A percentile compares a stretch with the other conserved stretches of the same genome.
Evolutionary conservation across 2,329 filamentous ascomycete species (phyloP).

Genomic region (Penicillium sp.): DNA sequence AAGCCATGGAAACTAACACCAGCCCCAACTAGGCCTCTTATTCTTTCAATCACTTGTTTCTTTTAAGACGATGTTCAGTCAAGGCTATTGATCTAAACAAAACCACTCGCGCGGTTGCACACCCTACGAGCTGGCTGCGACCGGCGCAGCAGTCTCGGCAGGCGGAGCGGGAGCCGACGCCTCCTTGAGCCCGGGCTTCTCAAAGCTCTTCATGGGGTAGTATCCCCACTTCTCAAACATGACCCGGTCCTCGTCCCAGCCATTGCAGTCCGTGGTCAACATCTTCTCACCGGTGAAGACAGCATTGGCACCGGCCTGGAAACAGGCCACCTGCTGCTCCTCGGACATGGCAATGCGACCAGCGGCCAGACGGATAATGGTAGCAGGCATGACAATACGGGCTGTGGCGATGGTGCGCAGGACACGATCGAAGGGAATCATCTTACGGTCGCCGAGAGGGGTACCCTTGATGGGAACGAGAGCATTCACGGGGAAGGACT

Average conservation of each 20-base stretch:
- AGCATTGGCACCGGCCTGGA: slow-evolving; percentile 90
- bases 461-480: slow-evolving; percentile 90
- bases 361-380: slow-evolving; percentile 84
- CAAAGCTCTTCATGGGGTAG: slow-evolving; percentile 69
- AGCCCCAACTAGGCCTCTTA: neutral
- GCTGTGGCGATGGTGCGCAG: slow-evolving; percentile 83
- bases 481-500: slow-evolving; percentile 89
- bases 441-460: slow-evolving; percentile 72
- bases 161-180: slow-evolving; percentile 11
- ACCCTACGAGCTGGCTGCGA: slow-evolving; percentile 30
- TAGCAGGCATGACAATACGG: slow-evolving; percentile 76
- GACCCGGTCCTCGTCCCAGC: slow-evolving; percentile 82
- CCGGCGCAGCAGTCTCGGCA: slow-evolving; percentile 31
- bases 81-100: neutral
- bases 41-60: neutral
- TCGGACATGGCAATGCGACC: slow-evolving; percentile 82
- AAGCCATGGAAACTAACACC: neutral
- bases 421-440: slow-evolving; percentile 75
- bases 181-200: slow-evolving; percentile 33
- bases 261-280: slow-evolving; percentile 87
- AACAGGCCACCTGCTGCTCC: slow-evolving; percentile 86
- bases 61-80: neutral
- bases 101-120: neutral
- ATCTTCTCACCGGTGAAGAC: slow-evolving; percentile 96
- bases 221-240: slow-evolving; percentile 86